A percentile compares a stretch with the other conserved stretches of the same genome.
phyloP scores from a whole-genome alignment of 176 grass and related monocot genomes.

The Cenchrus americanus region DNA sequence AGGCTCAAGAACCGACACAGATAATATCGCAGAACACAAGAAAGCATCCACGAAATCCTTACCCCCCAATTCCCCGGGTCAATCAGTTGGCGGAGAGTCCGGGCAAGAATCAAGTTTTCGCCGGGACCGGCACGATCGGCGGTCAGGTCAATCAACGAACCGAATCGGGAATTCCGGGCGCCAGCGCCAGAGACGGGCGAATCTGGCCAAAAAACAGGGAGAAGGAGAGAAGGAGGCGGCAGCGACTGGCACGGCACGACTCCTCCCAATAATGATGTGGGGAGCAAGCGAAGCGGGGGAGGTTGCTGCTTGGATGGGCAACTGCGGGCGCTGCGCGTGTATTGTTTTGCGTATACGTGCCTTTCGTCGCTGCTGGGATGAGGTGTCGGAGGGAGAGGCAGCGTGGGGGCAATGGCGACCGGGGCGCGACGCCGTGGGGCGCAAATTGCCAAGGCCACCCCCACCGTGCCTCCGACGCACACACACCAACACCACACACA shows the following conservation, averaged over 20 bases:
- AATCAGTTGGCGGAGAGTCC: not conserved
- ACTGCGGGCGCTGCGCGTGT: not conserved
- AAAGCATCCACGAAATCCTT: conserved; percentile 35
- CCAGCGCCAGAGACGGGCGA: conserved; percentile 25
- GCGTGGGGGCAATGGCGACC: not conserved
- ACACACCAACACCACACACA: no score
- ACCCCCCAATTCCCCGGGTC: conserved; percentile 34
- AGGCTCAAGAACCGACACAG: not conserved
- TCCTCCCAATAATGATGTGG: conserved; percentile 39
- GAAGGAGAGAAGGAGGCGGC: not conserved
- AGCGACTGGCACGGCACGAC: conserved; percentile 26
- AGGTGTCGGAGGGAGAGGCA: not conserved
- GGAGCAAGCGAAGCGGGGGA: not conserved
- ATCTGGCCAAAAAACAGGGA: conserved; percentile 22
- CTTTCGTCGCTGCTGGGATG: not conserved
- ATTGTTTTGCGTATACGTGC: not conserved
- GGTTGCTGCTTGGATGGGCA: conserved; percentile 18
- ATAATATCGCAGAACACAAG: not conserved
- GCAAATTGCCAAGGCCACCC: conserved; percentile 2
- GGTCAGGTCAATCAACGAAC: not conserved
- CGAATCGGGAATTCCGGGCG: conserved; percentile 9
- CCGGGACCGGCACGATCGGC: not conserved
- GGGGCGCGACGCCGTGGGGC: not conserved
- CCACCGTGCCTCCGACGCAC: no score
- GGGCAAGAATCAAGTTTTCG: conserved; percentile 23